phyloP scores from a whole-genome alignment of 2,329 filamentous ascomycete species.

The Aspergillus uvarum region DNA sequence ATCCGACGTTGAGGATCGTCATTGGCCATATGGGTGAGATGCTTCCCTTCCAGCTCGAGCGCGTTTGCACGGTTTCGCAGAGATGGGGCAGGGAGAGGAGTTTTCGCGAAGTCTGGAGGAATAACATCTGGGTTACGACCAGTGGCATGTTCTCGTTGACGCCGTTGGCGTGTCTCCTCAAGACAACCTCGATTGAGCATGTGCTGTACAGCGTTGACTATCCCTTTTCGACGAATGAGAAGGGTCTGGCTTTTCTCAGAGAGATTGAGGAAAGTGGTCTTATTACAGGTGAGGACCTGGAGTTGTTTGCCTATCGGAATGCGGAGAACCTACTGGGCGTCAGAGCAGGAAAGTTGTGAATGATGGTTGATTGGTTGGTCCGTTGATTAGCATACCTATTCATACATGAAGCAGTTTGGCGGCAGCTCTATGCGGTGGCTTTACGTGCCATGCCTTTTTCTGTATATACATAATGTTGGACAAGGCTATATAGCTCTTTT shows the following conservation, averaged over 20 bases:
- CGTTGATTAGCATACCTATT: too few species aligned
- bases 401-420: too few species aligned
- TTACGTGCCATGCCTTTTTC: too few species aligned
- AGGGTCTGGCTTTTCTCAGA: constrained; percentile 50
- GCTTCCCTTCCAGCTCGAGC: constrained; percentile 56
- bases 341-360: neutral
- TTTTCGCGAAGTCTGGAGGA: constrained; percentile 51
- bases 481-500: too few species aligned
- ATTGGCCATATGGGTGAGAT: constrained; percentile 55
- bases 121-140: constrained; percentile 16
- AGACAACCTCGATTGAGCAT: constrained; percentile 4
- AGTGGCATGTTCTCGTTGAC: constrained; percentile 11
- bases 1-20: constrained; percentile 55
- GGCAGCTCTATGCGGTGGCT: too few species aligned
- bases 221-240: constrained; percentile 54
- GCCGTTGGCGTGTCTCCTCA: constrained; percentile 9
- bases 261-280: constrained; percentile 52
- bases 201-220: constrained; percentile 17
- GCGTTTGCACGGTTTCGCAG: constrained; percentile 22
- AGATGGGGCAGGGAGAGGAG: constrained; percentile 9
- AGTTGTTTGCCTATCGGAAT: constrained; percentile 53
- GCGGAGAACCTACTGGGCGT: constrained; percentile 48
- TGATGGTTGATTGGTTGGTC: neutral
- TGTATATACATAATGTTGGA: too few species aligned
- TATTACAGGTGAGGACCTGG: constrained; percentile 51